These are phyloP conservation scores for Didymella segeticola DNA, from an alignment of 2,329 filamentous ascomycete genomes.

Conservation along the genomic window DNA sequence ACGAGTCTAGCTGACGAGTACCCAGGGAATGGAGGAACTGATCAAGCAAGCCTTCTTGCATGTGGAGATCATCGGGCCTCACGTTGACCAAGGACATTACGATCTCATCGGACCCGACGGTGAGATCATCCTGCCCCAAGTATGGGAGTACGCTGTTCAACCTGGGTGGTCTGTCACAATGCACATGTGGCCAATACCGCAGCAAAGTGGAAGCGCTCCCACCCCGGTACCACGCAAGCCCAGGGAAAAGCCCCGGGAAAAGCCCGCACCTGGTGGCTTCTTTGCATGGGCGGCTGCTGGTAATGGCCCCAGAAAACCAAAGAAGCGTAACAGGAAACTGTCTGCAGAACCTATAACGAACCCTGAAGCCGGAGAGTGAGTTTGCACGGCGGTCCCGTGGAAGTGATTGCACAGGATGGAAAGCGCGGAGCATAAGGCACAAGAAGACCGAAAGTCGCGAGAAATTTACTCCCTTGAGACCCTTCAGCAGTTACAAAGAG, in stretches of 20 bases:
- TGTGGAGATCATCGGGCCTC: conserved; percentile 54
- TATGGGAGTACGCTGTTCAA: conserved; percentile 58
- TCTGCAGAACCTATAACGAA: too few relatives aligned
- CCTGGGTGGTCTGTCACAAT: conserved; percentile 57
- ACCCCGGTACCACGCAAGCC: not conserved
- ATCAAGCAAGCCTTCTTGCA: conserved; percentile 59
- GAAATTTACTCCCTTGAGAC: too few relatives aligned
- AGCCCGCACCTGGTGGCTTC: not conserved
- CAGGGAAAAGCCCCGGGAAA: not conserved
- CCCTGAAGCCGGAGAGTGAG: too few relatives aligned
- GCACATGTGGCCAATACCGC: conserved; percentile 56
- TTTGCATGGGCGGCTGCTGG: not conserved
- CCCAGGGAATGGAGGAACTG: conserved; percentile 62
- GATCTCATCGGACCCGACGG: conserved; percentile 56
- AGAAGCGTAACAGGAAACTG: too few relatives aligned
- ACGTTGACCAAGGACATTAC: conserved; percentile 56
- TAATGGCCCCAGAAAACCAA: too few relatives aligned
- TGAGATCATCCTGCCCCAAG: conserved; percentile 58
- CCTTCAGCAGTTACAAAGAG: too few relatives aligned
- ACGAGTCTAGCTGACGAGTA: too few relatives aligned
- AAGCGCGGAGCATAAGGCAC: too few relatives aligned
- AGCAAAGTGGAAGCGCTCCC: conserved; percentile 25
- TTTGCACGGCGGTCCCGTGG: too few relatives aligned
- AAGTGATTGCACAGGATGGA: too few relatives aligned
- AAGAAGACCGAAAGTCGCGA: too few relatives aligned